Conservation (phyloP, 352 stramenopile genomes). For the Blastocystis sp. region DNA sequence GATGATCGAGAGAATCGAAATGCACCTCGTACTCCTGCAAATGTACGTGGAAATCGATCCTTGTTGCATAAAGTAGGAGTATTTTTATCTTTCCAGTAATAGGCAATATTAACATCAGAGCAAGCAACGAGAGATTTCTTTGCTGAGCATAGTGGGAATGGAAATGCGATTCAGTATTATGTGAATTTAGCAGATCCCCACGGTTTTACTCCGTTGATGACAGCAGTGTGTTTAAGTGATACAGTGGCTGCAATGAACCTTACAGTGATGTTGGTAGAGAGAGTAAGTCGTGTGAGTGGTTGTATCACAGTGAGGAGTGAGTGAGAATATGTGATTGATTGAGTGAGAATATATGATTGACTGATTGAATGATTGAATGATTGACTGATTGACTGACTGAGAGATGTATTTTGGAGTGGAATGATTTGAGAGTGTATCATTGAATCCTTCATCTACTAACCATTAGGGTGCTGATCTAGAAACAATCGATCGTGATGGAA, state of each 20-base stretch:
- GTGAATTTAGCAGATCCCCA: constrained; percentile 45
- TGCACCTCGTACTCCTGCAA: constrained; percentile 41
- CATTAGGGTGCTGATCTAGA: constrained; percentile 16
- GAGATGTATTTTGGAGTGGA: background rate
- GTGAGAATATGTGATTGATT: no score
- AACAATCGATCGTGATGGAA: constrained; percentile 66
- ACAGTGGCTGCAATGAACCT: constrained; percentile 22
- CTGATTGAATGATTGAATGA: no score
- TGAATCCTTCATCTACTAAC: background rate
- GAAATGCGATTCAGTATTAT: constrained; percentile 8
- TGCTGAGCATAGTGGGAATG: background rate
- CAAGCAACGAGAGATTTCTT: constrained; percentile 29
- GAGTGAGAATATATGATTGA: no score
- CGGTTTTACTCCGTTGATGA: constrained; percentile 64
- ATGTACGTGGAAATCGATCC: constrained; percentile 48
- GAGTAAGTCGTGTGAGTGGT: background rate
- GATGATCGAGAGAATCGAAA: constrained; percentile 29
- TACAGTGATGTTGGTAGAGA: constrained; percentile 28
- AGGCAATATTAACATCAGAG: constrained; percentile 48
- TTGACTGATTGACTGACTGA: no score
- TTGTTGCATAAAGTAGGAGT: constrained; percentile 7
- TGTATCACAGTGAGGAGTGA: no score
- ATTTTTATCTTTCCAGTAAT: background rate
- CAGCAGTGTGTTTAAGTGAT: constrained; percentile 34
- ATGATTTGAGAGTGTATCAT: no score